Evolutionary conservation across 2,329 filamentous ascomycete species (phyloP).

Genomic region (Ophiostoma sp.): DNA sequence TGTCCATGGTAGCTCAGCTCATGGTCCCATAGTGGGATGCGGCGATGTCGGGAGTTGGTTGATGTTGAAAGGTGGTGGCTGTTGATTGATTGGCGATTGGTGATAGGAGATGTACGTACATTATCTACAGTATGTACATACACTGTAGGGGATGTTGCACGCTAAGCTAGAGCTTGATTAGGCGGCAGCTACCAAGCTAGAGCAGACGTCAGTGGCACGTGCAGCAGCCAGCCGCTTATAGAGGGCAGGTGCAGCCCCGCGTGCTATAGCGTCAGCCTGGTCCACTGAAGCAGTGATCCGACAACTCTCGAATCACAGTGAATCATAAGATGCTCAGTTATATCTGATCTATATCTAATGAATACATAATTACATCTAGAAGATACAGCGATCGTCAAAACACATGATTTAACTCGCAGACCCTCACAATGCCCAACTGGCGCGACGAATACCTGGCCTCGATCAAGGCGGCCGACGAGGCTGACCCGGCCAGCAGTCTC

Average conservation of each 20-base stretch:
- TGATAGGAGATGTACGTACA: background rate
- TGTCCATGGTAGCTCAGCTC: conserved; percentile 44
- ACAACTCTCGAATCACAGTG: no score
- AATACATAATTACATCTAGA: no score
- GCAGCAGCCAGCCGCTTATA: conserved; percentile 9
- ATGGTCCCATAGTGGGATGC: conserved; percentile 21
- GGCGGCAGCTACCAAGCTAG: conserved; percentile 13
- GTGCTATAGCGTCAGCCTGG: conserved; percentile 8
- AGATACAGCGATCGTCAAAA: background rate
- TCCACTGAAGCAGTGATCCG: conserved; percentile 5
- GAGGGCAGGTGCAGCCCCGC: background rate
- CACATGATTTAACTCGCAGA: background rate
- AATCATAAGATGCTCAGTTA: background rate
- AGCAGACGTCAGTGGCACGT: conserved; percentile 20
- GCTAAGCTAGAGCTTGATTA: background rate
- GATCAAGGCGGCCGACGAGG: conserved; percentile 66
- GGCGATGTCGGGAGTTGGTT: conserved; percentile 4
- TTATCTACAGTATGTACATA: background rate
- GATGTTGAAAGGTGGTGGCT: no score
- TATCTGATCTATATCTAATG: background rate
- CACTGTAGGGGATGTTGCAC: background rate
- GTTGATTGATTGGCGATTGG: background rate
- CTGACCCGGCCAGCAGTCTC: conserved; percentile 55
- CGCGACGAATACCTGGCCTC: conserved; percentile 73
- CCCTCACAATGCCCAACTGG: conserved; percentile 60